Conservation (phyloP, 202 grass and related monocot genomes). For the Cymbopogon flexuosus region DNA sequence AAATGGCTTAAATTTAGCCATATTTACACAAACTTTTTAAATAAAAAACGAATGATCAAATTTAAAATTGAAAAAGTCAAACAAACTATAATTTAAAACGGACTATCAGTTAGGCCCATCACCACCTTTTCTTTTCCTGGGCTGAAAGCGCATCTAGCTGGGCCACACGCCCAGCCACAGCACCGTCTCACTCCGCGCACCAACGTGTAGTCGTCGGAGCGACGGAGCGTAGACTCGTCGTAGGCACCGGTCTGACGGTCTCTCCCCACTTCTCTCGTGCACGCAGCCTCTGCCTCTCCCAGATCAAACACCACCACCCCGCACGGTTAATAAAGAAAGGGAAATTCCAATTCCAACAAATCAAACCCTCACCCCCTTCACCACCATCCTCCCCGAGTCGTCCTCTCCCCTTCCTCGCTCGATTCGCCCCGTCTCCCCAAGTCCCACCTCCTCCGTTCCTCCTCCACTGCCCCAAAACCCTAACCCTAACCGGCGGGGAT, state of each 20-base stretch:
- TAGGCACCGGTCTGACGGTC: neutral
- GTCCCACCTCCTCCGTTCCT: neutral
- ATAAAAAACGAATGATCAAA: too few species aligned
- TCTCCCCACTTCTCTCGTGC: neutral
- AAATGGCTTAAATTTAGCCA: too few species aligned
- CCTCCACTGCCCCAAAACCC: conserved; percentile 35
- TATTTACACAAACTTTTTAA: too few species aligned
- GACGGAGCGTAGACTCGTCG: neutral
- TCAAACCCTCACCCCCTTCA: neutral
- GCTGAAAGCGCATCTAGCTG: neutral
- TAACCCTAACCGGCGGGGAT: conserved; percentile 51
- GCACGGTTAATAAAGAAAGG: neutral
- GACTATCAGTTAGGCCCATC: neutral
- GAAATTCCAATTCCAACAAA: neutral
- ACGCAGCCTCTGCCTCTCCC: too few species aligned
- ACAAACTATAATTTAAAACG: too few species aligned
- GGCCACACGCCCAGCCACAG: neutral
- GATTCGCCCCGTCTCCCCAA: conserved; percentile 31
- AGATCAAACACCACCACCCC: neutral
- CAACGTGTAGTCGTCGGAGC: neutral
- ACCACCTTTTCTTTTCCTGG: neutral
- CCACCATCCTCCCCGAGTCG: neutral
- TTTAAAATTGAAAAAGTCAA: too few species aligned
- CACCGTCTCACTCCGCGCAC: neutral
- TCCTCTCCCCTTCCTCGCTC: neutral